phyloP scores from a whole-genome alignment of 2,329 filamentous ascomycete genomes.

The Pyrenochaeta sp. region DNA sequence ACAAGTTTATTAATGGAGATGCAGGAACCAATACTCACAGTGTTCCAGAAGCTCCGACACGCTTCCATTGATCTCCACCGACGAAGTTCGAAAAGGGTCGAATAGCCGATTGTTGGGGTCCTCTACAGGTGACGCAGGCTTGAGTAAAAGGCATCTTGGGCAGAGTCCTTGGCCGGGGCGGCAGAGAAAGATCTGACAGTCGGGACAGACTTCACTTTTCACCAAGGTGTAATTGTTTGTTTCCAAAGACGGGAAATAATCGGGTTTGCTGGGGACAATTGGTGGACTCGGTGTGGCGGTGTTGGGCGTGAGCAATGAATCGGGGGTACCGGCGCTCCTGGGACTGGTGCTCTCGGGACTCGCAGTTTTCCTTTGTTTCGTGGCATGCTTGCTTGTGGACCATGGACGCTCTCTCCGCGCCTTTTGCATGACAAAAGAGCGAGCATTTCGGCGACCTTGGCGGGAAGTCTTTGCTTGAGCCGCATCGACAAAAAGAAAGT shows the following conservation, averaged over 20 bases:
- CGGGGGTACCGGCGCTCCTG: slow-evolving; percentile 38
- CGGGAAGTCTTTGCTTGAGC: slow-evolving; percentile 48
- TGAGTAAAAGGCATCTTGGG: slow-evolving; percentile 36
- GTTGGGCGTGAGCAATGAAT: slow-evolving; percentile 35
- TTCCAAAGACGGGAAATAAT: slow-evolving; percentile 29
- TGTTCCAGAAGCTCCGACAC: slow-evolving; percentile 46
- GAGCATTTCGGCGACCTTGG: slow-evolving; percentile 50
- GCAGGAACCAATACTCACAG: slow-evolving; percentile 41
- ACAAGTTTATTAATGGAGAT: slow-evolving; percentile 11
- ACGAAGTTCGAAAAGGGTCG: slow-evolving; percentile 44
- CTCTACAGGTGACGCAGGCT: slow-evolving; percentile 23
- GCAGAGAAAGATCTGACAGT: slow-evolving; percentile 42
- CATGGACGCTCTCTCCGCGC: slow-evolving; percentile 48
- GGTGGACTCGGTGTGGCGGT: slow-evolving; percentile 45
- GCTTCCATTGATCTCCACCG: slow-evolving; percentile 35
- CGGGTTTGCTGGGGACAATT: slow-evolving; percentile 17
- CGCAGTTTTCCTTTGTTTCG: slow-evolving; percentile 36
- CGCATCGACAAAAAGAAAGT: slow-evolving; percentile 51
- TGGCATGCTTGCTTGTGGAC: slow-evolving; percentile 50
- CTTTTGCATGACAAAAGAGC: slow-evolving; percentile 52
- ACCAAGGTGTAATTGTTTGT: slow-evolving; percentile 19
- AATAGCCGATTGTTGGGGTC: slow-evolving; percentile 38
- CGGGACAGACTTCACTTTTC: slow-evolving; percentile 35
- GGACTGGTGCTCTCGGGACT: slow-evolving; percentile 39
- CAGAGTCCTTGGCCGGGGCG: slow-evolving; percentile 41